These are phyloP conservation scores for Clonostachys sp. DNA, from an alignment of 2,329 filamentous ascomycete species.

Conservation along the genomic window DNA sequence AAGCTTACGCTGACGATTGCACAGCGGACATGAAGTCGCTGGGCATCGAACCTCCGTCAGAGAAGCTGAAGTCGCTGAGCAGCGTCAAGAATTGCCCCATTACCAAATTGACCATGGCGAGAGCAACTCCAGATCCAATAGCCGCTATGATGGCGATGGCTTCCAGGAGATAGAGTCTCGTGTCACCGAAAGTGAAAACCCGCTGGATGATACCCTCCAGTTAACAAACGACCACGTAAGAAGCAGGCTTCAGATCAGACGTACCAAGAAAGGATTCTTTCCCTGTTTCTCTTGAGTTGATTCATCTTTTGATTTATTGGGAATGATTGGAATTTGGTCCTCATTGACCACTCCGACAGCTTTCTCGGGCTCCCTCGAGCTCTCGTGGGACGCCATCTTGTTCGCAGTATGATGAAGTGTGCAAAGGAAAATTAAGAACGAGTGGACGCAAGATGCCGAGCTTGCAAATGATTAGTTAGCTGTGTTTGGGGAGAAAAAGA, in stretches of 20 bases:
- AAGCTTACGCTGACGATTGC: neutral
- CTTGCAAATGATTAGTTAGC: too few species aligned
- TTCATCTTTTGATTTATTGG: neutral
- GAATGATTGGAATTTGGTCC: neutral
- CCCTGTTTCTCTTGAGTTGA: neutral
- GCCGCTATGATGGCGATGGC: conserved; percentile 13
- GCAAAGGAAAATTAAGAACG: neutral
- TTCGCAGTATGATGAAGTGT: neutral
- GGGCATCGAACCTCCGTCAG: conserved; percentile 3
- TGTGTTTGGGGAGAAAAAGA: too few species aligned
- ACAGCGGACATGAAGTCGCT: conserved; percentile 11
- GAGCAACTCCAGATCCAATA: conserved; percentile 14
- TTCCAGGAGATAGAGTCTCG: conserved; percentile 13
- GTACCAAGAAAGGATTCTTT: neutral
- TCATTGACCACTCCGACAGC: neutral
- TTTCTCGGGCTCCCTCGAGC: neutral
- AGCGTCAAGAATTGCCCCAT: conserved; percentile 17
- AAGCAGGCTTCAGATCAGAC: neutral
- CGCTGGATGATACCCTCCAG: conserved; percentile 6
- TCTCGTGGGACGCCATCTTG: neutral
- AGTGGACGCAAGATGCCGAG: too few species aligned
- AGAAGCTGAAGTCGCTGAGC: conserved; percentile 9
- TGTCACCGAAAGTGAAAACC: conserved; percentile 13
- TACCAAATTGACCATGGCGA: conserved; percentile 19
- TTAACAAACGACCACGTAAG: neutral